Evolutionary conservation across 2,329 filamentous ascomycete species (phyloP).

Genomic region (Neofusicoccum ribis): DNA sequence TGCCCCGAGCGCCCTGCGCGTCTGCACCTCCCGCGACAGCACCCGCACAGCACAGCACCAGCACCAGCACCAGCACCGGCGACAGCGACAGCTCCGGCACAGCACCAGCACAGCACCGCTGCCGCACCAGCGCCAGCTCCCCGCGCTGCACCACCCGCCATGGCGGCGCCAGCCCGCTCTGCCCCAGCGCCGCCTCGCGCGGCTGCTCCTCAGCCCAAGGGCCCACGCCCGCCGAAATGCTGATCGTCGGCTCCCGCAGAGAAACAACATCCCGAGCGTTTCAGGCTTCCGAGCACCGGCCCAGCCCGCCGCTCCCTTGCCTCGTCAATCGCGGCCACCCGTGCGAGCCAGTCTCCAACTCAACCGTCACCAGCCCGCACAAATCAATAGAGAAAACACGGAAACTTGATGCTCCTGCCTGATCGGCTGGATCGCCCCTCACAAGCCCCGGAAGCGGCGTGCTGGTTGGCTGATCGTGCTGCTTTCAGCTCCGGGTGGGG

Average conservation of each 20-base stretch:
- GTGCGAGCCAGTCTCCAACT: background rate
- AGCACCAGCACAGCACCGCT: too few relatives aligned
- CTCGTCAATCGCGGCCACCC: background rate
- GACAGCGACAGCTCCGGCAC: too few relatives aligned
- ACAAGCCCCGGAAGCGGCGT: conserved; percentile 11
- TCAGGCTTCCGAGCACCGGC: background rate
- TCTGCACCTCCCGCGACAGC: background rate
- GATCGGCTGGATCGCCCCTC: background rate
- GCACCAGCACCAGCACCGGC: too few relatives aligned
- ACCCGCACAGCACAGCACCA: too few relatives aligned
- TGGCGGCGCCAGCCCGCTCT: too few relatives aligned
- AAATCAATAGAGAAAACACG: background rate
- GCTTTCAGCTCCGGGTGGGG: background rate
- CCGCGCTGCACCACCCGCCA: too few relatives aligned
- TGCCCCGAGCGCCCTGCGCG: background rate
- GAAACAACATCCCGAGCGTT: background rate
- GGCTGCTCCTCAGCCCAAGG: background rate
- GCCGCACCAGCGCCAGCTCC: too few relatives aligned
- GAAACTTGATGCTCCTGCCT: background rate
- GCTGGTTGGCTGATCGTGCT: conserved; percentile 10
- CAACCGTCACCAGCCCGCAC: background rate
- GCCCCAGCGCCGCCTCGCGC: too few relatives aligned
- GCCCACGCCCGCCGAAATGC: conserved; percentile 1
- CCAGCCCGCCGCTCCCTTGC: background rate
- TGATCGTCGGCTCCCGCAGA: conserved; percentile 6